These are phyloP conservation scores for Solanum megistacrolobum DNA, from an alignment of 257 asterid genomes.

Conservation along the genomic window DNA sequence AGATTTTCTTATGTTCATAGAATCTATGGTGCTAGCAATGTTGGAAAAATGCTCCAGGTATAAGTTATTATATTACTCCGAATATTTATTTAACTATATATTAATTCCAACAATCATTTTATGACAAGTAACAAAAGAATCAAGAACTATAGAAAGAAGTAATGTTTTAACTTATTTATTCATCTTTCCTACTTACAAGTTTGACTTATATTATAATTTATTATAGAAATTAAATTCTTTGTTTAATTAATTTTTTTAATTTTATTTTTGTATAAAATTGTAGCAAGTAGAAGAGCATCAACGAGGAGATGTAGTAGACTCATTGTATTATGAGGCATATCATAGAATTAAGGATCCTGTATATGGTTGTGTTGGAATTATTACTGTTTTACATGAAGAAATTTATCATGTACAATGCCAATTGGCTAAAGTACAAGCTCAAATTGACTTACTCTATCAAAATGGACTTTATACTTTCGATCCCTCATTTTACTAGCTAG, in stretches of 20 bases:
- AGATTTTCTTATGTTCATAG: not conserved
- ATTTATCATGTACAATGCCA: not conserved
- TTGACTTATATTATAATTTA: not conserved
- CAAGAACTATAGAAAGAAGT: not conserved
- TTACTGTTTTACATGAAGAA: not conserved
- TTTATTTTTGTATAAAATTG: not conserved
- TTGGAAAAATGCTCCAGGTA: not conserved
- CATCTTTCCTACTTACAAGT: not conserved
- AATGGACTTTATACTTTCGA: not conserved
- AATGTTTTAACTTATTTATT: not conserved
- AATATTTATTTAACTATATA: not conserved
- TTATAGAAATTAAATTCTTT: not conserved
- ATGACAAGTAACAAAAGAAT: not conserved
- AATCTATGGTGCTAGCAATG: not conserved
- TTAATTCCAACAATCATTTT: not conserved
- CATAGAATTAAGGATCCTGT: not conserved
- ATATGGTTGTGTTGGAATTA: not conserved
- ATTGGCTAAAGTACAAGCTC: not conserved
- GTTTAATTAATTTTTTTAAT: not conserved
- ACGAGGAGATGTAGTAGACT: not conserved
- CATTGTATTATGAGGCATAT: not conserved
- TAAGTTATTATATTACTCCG: not conserved
- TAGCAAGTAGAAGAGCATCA: not conserved
- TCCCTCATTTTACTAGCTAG: not conserved
- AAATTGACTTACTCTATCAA: not conserved